Evolutionary conservation across 164 flowering plant species (phyloP), one percentile per base, ranked within the genome.

Genomic region (Kingdonia uniflora): DNA sequence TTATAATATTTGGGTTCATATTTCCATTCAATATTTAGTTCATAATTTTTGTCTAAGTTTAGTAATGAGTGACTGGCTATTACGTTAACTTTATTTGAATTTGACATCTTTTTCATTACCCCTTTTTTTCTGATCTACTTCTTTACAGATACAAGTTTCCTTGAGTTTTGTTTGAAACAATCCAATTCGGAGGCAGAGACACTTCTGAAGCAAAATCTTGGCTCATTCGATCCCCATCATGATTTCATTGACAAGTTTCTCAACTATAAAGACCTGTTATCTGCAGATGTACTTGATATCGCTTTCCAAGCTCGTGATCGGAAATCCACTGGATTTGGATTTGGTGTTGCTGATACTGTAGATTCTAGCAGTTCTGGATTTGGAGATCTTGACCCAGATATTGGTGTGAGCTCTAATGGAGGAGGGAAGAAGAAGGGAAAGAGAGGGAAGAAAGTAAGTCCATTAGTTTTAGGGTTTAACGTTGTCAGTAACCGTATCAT

Each of bases 401-500:
- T 11, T 6, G 26, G 55, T 2, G 52, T 14, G 5, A 68, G 44
- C 14, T 38, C 23, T 2, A 90, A 80, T 53, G 84, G 74, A 15
- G 83, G 80, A 20, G 77, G 80, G 21, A 88, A 84, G 76, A 94
- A 85, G 71, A 85, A 76, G 62, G 87, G 85, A 3, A 94, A 87
- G 78, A 86, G 86, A 61, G 97, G 95, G 54, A 94, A 89, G 78
- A 87, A 87, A 68, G 90, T 94, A 15, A 94, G 78, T 57, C 74
- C 90, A 0, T 42, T 85, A 1, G 92, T 78, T 66, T 62, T 94
- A 57, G 99, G 95, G 21, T 94, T 89, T 59, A 94, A 77, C 44
- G 96, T 89, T 22, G 90, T 87, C 35, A 94, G 99, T 56, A 94
- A 89, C 77, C 74, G 99, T 57, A 89, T 94, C 63, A 89, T 94